These are phyloP conservation scores for Symbiodinium natans DNA, from an alignment of 73 alveolate species.

Conservation along the genomic window DNA sequence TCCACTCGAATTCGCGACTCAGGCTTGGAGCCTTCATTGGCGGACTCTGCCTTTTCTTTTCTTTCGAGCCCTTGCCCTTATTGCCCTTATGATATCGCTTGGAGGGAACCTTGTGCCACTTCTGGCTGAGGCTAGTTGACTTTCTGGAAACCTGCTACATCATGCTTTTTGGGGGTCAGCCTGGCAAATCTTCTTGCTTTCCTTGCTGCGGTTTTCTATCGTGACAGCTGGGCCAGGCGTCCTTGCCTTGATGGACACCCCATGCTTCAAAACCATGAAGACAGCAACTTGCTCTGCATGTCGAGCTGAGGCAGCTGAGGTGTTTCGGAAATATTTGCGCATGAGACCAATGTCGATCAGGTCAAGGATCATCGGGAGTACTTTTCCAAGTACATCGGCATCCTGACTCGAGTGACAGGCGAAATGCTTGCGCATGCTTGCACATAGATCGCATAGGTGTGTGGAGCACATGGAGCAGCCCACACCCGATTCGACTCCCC, in stretches of 20 bases:
- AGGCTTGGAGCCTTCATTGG: conserved; percentile 93
- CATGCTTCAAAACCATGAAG: conserved; percentile 84
- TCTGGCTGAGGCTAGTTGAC: conserved; percentile 59
- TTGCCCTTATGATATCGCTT: too few relatives aligned
- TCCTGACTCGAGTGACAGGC: conserved; percentile 93
- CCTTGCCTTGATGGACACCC: conserved; percentile 93
- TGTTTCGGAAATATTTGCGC: background rate
- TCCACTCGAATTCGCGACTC: too few relatives aligned
- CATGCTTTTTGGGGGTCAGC: conserved; percentile 61
- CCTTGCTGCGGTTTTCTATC: background rate
- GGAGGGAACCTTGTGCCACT: too few relatives aligned
- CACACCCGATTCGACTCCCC: background rate
- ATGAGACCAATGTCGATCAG: background rate
- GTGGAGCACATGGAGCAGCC: background rate
- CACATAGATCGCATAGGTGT: background rate
- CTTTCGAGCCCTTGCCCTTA: conserved; percentile 43
- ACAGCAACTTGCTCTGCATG: background rate
- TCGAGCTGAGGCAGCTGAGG: background rate
- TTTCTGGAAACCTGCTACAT: conserved; percentile 81
- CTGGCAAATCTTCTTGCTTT: background rate
- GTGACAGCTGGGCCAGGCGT: background rate
- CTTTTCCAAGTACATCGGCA: conserved; percentile 84
- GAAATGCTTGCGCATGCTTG: background rate
- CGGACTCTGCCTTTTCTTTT: conserved; percentile 84
- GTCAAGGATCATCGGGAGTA: conserved; percentile 77